Evolutionary conservation across 177 flowering plant genomes (phyloP).

Genomic region (Tripterygium wilfordii): DNA sequence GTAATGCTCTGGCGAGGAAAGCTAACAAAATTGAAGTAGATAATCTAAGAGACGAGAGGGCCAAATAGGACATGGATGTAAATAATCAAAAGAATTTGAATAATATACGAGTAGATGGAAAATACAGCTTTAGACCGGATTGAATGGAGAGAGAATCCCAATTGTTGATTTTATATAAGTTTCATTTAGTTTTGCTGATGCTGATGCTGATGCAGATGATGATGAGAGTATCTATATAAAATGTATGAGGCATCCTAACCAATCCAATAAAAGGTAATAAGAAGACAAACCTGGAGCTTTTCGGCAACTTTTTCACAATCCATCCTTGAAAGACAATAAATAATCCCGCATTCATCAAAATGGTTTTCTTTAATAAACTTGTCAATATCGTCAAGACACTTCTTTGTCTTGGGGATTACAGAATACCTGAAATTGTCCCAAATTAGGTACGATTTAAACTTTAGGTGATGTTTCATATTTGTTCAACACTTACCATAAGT

Average conservation of each 20-base stretch:
- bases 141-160: too few relatives aligned
- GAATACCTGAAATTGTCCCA: constrained; percentile 62
- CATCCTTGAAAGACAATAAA: constrained; percentile 96
- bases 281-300: constrained; percentile 60
- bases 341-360: constrained; percentile 91
- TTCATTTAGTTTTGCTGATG: too few relatives aligned
- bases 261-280: background rate
- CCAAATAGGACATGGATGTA: too few relatives aligned
- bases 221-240: too few relatives aligned
- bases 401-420: constrained; percentile 84
- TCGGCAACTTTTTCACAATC: constrained; percentile 98
- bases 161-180: too few relatives aligned
- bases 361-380: constrained; percentile 79
- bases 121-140: too few relatives aligned
- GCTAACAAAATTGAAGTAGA: too few relatives aligned
- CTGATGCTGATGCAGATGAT: too few relatives aligned
- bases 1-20: too few relatives aligned
- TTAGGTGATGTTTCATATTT: background rate
- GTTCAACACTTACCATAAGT: constrained; percentile 53
- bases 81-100: too few relatives aligned
- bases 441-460: constrained; percentile 13
- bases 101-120: too few relatives aligned
- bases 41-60: too few relatives aligned
- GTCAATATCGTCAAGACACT: constrained; percentile 92
- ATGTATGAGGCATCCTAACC: background rate